phyloP scores from a whole-genome alignment of 352 stramenopile species.

The Globisporangium megalacanthum region DNA sequence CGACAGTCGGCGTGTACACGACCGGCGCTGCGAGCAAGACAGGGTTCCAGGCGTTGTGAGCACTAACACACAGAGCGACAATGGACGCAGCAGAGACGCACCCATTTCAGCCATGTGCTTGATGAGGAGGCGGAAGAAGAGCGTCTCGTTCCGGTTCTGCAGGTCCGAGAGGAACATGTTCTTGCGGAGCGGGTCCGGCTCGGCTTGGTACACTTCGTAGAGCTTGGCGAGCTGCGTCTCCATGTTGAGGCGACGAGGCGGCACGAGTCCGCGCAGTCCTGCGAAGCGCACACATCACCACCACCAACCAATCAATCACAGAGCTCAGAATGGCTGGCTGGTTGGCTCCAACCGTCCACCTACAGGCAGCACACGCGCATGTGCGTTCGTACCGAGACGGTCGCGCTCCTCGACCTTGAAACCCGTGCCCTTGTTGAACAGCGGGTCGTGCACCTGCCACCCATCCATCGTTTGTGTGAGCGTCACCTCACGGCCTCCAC shows the following conservation, averaged over 20 bases:
- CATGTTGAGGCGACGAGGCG: constrained; percentile 65
- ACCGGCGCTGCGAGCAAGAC: constrained; percentile 68
- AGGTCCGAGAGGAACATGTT: constrained; percentile 93
- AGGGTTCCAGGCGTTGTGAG: not conserved
- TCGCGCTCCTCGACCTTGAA: constrained; percentile 82
- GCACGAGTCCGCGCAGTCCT: constrained; percentile 81
- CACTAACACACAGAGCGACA: constrained; percentile 12
- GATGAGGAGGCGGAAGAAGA: constrained; percentile 93
- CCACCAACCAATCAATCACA: not conserved
- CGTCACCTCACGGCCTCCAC: not conserved
- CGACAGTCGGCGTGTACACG: constrained; percentile 98
- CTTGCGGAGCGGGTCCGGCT: constrained; percentile 86
- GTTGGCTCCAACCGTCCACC: too few species aligned
- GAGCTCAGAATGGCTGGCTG: too few species aligned
- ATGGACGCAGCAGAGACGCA: constrained; percentile 34
- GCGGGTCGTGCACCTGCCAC: constrained; percentile 59
- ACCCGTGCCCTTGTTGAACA: constrained; percentile 89
- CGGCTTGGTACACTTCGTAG: constrained; percentile 60
- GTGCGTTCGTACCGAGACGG: constrained; percentile 48
- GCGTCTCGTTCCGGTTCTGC: constrained; percentile 95
- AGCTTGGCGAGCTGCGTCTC: constrained; percentile 69
- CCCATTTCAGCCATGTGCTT: constrained; percentile 91
- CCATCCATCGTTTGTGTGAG: not conserved
- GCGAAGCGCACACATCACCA: not conserved
- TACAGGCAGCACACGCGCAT: not conserved